Percentiles rank a stretch among this genome's conserved stretches.
Conservation (phyloP, 306 rosid genomes). For the Sesbania bispinosa region DNA sequence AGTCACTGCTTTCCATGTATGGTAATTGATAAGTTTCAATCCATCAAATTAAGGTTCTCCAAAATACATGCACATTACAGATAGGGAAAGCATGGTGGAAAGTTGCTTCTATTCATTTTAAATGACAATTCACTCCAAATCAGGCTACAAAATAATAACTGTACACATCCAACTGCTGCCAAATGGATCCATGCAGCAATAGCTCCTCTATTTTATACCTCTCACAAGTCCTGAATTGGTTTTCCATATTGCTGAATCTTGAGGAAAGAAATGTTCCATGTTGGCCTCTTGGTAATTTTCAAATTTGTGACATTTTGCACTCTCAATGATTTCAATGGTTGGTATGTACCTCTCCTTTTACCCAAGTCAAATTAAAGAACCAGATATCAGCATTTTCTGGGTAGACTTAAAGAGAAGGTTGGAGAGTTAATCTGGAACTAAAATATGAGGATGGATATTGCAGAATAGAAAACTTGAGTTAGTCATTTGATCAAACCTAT, state of each 20-base stretch:
- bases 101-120: slow-evolving; percentile 2
- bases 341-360: neutral
- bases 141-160: neutral
- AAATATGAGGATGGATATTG: neutral
- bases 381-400: neutral
- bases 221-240: neutral
- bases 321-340: slow-evolving; percentile 3
- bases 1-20: slow-evolving; percentile 4
- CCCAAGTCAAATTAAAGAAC: neutral
- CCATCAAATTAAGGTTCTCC: slow-evolving; percentile 26
- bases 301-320: slow-evolving; percentile 3
- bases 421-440: neutral
- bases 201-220: slow-evolving; percentile 12
- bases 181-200: slow-evolving; percentile 14
- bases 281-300: neutral
- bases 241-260: neutral
- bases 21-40: slow-evolving; percentile 11
- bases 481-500: neutral
- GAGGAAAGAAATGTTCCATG: slow-evolving; percentile 20
- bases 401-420: slow-evolving; percentile 3
- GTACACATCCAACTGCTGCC: neutral
- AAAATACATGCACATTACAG: slow-evolving; percentile 11
- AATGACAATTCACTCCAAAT: neutral
- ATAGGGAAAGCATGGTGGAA: slow-evolving; percentile 4
- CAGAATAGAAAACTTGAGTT: neutral